Evolutionary conservation across 2,329 filamentous ascomycete genomes (phyloP), one percentile per base, ranked within the genome.

Genomic region (Pestalotiopsis sp.): DNA sequence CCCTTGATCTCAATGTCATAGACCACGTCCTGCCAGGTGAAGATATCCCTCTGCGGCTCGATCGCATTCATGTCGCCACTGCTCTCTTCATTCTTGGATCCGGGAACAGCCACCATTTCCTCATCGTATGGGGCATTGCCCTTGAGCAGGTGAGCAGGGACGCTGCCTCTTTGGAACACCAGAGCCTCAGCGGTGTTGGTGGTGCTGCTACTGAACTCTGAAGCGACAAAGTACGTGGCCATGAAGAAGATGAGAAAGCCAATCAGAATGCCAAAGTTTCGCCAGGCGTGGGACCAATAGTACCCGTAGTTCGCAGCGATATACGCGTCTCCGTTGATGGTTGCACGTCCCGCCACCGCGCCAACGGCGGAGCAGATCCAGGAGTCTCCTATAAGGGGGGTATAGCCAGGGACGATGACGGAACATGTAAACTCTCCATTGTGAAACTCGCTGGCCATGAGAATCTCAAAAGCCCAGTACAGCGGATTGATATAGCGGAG

Each of bases 1-100:
- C 85, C 85, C 80, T 96, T 96, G 80, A 97, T 92, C 73, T 91
- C 87, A 72, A 90, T 86, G 23, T 89, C 85, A 68, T 87, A 97
- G 72, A 90, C 91, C 0, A 96, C 90, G 73, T 94, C 86, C 67
- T 89, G 85, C 93, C 93, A 97, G 56, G 92, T 92, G 79, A 96
- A 95, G 67, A 95, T 67, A n/a, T 84, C 83, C 4, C 73, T 72
- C 39, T 70, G 70, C 1, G 68, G 70, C n/a, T 69, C 49, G n/a
- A 69, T 27, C 9, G 23, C 49, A 27, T 63, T 60, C n/a, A 58
- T 63, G 5, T 63, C 58, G 13, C 38, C 39, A 27, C 5, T 38
- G 49, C 20, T 60, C 38, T 65, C 57, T 36, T 66, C 27, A 23
- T 38, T 23, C 20, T 63, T 52, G 57, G 66, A n/a, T 12, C 61